Evolutionary conservation across 2,329 filamentous ascomycete species (phyloP), one percentile per base, ranked within the genome.

Genomic region (Bipolaris gigantea): DNA sequence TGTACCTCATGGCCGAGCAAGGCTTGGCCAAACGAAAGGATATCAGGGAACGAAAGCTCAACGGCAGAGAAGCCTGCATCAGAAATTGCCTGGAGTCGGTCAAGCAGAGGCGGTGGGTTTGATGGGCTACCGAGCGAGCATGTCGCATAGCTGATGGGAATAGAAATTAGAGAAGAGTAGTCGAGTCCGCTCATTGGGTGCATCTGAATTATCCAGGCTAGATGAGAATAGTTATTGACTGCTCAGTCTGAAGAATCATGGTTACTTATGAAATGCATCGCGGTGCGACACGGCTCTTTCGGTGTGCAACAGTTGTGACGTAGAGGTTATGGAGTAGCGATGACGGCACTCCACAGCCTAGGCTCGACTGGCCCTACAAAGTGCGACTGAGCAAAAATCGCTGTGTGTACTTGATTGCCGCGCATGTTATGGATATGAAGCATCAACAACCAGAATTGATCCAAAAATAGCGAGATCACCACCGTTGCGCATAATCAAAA

Each of bases 1-100:
- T 75, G 73, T 9, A 89, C 76, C 4, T 83, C 72, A 15, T 79
- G 74, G 30, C 79, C 74, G 13, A 81, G 76, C 4, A 84, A 71
- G 3, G 80, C 72, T 4, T 76, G 76, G 4, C 84, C 87, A 61
- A 88, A 89, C 5, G 81, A 75, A 10, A 87, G 71, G 2, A 93
- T 83, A 61, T 92, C 88, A 0, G 88, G 86, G 75, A 92, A 89
- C 0, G 85, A 85, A 7, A 92, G 82, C 72, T 92, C 89, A 54
- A 92, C 86, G 13, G 81, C 87, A 10, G 80, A 75, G 70, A 91
- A 90, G 2, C 85, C 86, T 1, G 83, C 85, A 1, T 77, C 75
- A n/a, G 84, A 77, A 60, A 91, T 85, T 38, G 85, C 84, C 39
- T 81, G 73, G 10, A 89, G 77, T 59, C 86, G 87, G 39, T 83